Conservation (phyloP, 1,284 basidiomycete species). For the Kalmanozyma brasiliensis region DNA sequence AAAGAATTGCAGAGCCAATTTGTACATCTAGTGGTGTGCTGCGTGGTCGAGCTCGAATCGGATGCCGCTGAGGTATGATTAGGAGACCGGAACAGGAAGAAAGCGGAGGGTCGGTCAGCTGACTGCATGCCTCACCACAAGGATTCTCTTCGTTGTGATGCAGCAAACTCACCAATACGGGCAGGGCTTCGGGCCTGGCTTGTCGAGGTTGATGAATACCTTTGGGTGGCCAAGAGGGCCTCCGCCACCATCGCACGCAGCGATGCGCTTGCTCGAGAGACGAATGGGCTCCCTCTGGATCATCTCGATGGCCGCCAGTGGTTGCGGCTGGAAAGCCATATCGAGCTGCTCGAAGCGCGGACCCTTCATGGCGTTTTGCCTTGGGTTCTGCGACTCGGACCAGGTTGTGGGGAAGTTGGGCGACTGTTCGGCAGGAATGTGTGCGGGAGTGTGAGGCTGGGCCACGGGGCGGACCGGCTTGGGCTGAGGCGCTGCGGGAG, state of each 20-base stretch:
- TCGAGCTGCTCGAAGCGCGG: conserved; percentile 92
- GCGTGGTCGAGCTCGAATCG: conserved; percentile 54
- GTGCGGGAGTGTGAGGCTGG: conserved; percentile 54
- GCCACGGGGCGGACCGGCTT: conserved; percentile 50
- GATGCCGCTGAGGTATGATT: conserved; percentile 41
- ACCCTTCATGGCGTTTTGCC: conserved; percentile 74
- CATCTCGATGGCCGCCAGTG: conserved; percentile 90
- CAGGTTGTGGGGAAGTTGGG: conserved; percentile 61
- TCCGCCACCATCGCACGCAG: conserved; percentile 85
- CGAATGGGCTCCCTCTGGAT: conserved; percentile 86
- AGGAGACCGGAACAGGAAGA: not conserved
- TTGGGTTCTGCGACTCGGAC: conserved; percentile 59
- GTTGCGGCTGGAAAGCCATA: conserved; percentile 85
- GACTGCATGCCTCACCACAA: too few species aligned
- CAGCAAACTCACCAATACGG: conserved; percentile 57
- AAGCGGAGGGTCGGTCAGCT: not conserved
- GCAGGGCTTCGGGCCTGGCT: conserved; percentile 64
- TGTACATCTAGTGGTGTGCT: conserved; percentile 26
- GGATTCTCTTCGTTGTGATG: too few species aligned
- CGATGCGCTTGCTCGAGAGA: conserved; percentile 81
- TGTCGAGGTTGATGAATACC: conserved; percentile 90
- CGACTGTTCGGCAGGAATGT: conserved; percentile 50
- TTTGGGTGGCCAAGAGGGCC: conserved; percentile 97
- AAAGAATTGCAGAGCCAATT: too few species aligned
- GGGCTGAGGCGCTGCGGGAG: conserved; percentile 35